Evolutionary conservation across 371 early-diverging fungal species (phyloP).

Genomic region (Saksenaea oblongispora): DNA sequence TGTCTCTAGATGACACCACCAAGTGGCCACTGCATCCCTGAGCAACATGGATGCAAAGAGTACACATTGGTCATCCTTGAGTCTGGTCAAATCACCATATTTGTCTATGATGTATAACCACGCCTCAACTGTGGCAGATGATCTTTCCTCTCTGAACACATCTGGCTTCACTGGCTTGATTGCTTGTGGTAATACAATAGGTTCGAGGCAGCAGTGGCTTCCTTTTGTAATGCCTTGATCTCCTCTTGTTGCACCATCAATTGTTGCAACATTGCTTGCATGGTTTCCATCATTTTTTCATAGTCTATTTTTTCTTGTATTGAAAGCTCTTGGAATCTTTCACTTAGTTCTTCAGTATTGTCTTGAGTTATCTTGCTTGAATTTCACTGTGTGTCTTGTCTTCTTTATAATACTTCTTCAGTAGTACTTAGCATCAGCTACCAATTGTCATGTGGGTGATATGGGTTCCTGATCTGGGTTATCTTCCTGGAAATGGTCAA

Average conservation of each 20-base stretch:
- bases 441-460: too few relatives aligned
- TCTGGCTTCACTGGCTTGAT: neutral
- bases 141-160: slow-evolving; percentile 4
- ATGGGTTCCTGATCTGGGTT: too few relatives aligned
- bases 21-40: slow-evolving; percentile 3
- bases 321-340: too few relatives aligned
- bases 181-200: neutral
- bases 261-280: slow-evolving; percentile 3
- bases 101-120: slow-evolving; percentile 11
- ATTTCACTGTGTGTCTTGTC: too few relatives aligned
- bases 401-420: too few relatives aligned
- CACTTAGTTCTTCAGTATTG: too few relatives aligned
- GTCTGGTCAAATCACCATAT: slow-evolving; percentile 1
- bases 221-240: neutral
- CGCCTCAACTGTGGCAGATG: slow-evolving; percentile 5
- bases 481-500: too few relatives aligned
- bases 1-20: slow-evolving; percentile 8
- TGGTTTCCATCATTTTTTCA: neutral
- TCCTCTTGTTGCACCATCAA: slow-evolving; percentile 3
- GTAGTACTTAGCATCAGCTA: too few relatives aligned
- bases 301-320: neutral
- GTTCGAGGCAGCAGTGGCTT: neutral
- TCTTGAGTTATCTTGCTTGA: too few relatives aligned
- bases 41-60: neutral
- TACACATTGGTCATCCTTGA: slow-evolving; percentile 3